These are phyloP conservation scores for Daldinia caldariorum DNA, from an alignment of 495 filamentous ascomycete genomes.

Conservation along the genomic window DNA sequence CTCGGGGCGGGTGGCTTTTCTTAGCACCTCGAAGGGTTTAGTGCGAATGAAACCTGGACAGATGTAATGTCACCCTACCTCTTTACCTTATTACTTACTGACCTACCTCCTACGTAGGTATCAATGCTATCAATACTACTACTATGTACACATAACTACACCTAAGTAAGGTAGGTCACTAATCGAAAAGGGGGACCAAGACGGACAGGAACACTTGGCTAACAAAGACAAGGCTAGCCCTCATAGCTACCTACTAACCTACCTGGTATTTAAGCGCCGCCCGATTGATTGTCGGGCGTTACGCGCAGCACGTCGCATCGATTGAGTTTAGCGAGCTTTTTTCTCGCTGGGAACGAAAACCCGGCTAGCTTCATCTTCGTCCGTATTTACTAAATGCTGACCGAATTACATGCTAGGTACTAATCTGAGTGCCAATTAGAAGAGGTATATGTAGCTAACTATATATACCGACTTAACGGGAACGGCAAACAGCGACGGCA, in stretches of 20 bases:
- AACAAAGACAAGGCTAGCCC: background rate
- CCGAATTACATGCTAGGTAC: background rate
- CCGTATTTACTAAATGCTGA: background rate
- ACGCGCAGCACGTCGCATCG: slow-evolving; percentile 5
- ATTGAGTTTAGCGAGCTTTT: background rate
- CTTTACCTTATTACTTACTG: background rate
- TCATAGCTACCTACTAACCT: too few species aligned
- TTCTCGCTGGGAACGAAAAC: background rate
- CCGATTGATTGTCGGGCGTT: slow-evolving; percentile 2
- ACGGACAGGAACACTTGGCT: background rate
- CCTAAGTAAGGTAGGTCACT: background rate
- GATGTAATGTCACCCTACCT: slow-evolving; percentile 10
- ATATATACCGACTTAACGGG: background rate
- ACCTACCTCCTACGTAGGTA: too few species aligned
- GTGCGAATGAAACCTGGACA: slow-evolving; percentile 18
- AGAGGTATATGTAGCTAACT: too few species aligned
- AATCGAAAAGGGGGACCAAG: background rate
- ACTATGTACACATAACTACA: too few species aligned
- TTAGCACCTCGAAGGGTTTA: background rate
- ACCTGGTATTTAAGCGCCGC: slow-evolving; percentile 9
- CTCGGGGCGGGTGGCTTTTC: slow-evolving; percentile 35
- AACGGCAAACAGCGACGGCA: background rate
- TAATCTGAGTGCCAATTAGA: too few species aligned
- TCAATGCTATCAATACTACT: too few species aligned
- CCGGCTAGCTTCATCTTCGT: slow-evolving; percentile 2